phyloP scores from a whole-genome alignment of 2,329 filamentous ascomycete species.

The Alternaria infectoria region DNA sequence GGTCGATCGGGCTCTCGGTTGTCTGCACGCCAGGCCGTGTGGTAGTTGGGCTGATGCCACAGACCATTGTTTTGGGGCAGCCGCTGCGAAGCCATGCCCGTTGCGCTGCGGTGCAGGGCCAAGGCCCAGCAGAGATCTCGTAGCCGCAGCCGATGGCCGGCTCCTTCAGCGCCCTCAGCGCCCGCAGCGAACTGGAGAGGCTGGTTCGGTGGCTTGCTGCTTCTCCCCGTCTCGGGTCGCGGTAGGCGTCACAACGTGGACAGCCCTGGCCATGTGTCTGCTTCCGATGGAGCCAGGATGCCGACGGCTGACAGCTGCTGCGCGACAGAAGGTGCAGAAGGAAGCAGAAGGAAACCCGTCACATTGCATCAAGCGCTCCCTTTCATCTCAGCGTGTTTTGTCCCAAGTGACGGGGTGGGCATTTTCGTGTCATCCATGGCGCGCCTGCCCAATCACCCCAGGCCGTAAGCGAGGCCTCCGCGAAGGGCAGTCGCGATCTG shows the following conservation, averaged over 20 bases:
- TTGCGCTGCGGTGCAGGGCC: conserved; percentile 22
- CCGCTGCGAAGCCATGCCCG: conserved; percentile 28
- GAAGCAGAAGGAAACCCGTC: not conserved
- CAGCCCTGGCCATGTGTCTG: conserved; percentile 10
- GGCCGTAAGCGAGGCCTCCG: conserved; percentile 27
- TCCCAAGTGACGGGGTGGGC: conserved; percentile 13
- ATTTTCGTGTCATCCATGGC: conserved; percentile 25
- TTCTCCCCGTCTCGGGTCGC: conserved; percentile 26
- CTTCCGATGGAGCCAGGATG: conserved; percentile 2
- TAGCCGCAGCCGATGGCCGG: conserved; percentile 33
- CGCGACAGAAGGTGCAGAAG: conserved; percentile 6
- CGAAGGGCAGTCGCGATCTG: conserved; percentile 17
- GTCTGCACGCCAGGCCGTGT: conserved; percentile 25
- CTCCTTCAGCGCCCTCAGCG: conserved; percentile 21
- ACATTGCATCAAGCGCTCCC: conserved; percentile 17
- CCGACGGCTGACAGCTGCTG: conserved; percentile 10
- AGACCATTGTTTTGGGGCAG: conserved; percentile 33
- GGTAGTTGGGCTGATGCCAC: conserved; percentile 27
- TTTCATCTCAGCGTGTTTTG: conserved; percentile 28
- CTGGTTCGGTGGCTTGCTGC: conserved; percentile 26
- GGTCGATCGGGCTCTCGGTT: conserved; percentile 33
- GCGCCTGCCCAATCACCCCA: conserved; percentile 27
- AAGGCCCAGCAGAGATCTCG: conserved; percentile 28
- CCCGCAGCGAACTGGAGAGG: conserved; percentile 12
- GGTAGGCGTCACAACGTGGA: conserved; percentile 34